These are phyloP conservation scores for Epichloe scottii DNA, from an alignment of 2,329 filamentous ascomycete genomes.

Conservation along the genomic window DNA sequence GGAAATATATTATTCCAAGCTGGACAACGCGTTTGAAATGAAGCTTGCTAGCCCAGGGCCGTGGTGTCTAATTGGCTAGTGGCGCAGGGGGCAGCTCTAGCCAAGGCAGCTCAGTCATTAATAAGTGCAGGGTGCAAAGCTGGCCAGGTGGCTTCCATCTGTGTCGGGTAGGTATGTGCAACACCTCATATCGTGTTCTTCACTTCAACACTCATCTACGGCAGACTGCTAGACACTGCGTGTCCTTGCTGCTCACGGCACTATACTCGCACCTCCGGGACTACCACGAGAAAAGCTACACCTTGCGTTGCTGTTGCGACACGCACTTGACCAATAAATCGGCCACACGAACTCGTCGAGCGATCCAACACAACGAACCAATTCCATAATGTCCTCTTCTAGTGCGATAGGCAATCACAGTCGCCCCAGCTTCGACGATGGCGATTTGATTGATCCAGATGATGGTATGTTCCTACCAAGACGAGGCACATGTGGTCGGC, in stretches of 20 bases:
- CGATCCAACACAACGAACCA: not conserved
- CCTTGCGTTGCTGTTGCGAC: not conserved
- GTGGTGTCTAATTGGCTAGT: not conserved
- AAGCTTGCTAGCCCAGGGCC: too few relatives aligned
- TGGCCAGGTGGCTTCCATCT: conserved; percentile 2
- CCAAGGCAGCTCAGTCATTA: not conserved
- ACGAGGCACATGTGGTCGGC: not conserved
- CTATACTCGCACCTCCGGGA: not conserved
- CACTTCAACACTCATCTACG: too few relatives aligned
- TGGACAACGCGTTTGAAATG: too few relatives aligned
- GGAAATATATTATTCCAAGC: not conserved
- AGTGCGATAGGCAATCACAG: conserved; percentile 44
- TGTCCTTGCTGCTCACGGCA: not conserved
- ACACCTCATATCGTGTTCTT: too few relatives aligned
- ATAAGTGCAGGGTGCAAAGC: not conserved
- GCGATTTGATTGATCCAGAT: conserved; percentile 68
- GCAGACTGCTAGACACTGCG: not conserved
- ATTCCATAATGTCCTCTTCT: conserved; percentile 31
- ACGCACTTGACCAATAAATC: not conserved
- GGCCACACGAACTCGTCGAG: not conserved
- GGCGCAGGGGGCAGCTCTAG: not conserved
- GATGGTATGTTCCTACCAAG: conserved; percentile 43
- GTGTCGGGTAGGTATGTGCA: not conserved
- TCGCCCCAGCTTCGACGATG: conserved; percentile 48
- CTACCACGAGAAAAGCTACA: too few relatives aligned